A percentile compares a stretch with the other conserved stretches of the same genome.
These are phyloP conservation scores for Mallotus japonicus DNA, from an alignment of 441 rosid species.

Conservation along the genomic window DNA sequence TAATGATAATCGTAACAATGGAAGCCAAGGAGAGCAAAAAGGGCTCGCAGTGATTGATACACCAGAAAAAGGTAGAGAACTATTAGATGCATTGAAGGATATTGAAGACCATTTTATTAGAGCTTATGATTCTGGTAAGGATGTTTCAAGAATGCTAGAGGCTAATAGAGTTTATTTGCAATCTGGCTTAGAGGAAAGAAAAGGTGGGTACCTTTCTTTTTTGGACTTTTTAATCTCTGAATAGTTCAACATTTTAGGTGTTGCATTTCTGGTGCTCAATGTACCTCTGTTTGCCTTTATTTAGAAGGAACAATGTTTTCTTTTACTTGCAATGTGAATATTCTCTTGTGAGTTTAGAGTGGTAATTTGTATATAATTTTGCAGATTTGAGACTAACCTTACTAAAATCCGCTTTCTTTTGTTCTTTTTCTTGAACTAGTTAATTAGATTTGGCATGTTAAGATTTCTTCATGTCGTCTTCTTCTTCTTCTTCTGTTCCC, in stretches of 20 bases:
- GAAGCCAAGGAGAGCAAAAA: conserved; percentile 41
- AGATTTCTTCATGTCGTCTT: neutral
- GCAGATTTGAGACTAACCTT: neutral
- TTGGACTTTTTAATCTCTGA: no score
- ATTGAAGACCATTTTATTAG: conserved; percentile 65
- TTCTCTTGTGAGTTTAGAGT: neutral
- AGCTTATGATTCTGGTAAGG: conserved; percentile 77
- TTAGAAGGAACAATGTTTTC: no score
- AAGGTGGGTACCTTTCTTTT: conserved; percentile 38
- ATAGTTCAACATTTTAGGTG: neutral
- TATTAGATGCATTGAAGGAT: conserved; percentile 68
- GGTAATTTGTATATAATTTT: neutral
- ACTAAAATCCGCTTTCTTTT: neutral
- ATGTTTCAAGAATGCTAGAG: conserved; percentile 73
- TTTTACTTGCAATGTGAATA: neutral
- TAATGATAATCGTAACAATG: conserved; percentile 22
- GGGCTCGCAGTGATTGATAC: conserved; percentile 47
- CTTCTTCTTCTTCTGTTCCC: neutral
- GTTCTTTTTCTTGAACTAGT: neutral
- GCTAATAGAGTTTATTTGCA: conserved; percentile 55
- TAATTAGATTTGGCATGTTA: no score
- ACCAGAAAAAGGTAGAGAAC: conserved; percentile 61
- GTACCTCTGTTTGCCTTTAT: neutral
- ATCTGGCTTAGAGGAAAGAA: conserved; percentile 55
- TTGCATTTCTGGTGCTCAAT: neutral